Base-by-base conservation (phyloP, 2,329 filamentous ascomycete species). In the Arthrobotrys musiformis region DNA sequence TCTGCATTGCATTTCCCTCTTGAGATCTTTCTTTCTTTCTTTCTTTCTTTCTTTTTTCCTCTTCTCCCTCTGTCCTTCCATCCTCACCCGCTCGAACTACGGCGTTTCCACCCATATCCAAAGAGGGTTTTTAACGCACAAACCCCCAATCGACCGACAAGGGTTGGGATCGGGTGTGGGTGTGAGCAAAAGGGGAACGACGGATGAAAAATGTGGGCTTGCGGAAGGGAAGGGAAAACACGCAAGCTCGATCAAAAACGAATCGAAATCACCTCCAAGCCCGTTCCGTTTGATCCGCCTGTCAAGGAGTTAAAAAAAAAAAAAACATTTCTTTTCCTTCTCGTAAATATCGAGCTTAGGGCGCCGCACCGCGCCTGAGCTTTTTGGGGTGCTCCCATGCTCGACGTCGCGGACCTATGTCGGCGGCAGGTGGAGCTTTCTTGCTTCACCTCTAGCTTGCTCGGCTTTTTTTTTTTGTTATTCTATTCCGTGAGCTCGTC, bases 231-330 rank as follows among this genome's bases (percentile, higher is more conserved):
- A 69, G 69, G 58, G 26, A 42, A 70, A 64, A 76, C 64, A 70
- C 72, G 72, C 72, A 76, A 75, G 56, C 72, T 28, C 44, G 58
- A 69, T 75, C 70, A 33, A n/a, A n/a, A n/a, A n/a, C n/a, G n/a
- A n/a, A 66, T 69, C 46, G 63, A 76, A 69, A 70, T 66, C 48
- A n/a, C n/a, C n/a, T n/a, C 44, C 50, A 66, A 66, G 50, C 72
- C n/a, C 70, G 58, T 73, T 73, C 69, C 69, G 69, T 73, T 66
- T 60, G 72, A 66, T 64, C 70, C 70, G 48, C 70, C 63, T 76
- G 58, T 69, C 70, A 76, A 50, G 63, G 52, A 63, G 52, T 28
- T 17, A 66, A 58, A n/a, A n/a, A n/a, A n/a, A n/a, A n/a, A n/a
- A n/a, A n/a, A n/a, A 9, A 33, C 5, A 35, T 56, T 56, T 33